phyloP scores from a whole-genome alignment of 768 basidiomycete genomes.

The Calocybe gangraenosa region DNA sequence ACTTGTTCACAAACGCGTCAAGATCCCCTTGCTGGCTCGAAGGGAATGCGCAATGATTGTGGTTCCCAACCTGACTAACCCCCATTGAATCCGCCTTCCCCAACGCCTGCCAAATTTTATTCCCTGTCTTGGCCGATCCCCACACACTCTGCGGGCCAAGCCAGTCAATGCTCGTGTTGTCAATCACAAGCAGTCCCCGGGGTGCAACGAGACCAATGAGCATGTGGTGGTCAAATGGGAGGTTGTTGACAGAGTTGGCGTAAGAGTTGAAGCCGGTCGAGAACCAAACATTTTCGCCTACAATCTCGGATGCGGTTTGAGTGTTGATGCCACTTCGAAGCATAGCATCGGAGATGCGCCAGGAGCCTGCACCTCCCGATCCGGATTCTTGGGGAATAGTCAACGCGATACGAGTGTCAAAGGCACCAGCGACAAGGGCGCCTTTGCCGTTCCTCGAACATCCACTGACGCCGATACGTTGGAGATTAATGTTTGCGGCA shows the following conservation, averaged over 20 bases:
- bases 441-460: slow-evolving; percentile 63
- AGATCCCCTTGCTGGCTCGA: slow-evolving; percentile 38
- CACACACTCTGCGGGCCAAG: slow-evolving; percentile 46
- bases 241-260: slow-evolving; percentile 37
- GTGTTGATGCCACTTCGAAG: slow-evolving; percentile 36
- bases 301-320: slow-evolving; percentile 56
- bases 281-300: slow-evolving; percentile 63
- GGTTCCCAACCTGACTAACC: slow-evolving; percentile 49
- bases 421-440: slow-evolving; percentile 54
- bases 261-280: slow-evolving; percentile 43
- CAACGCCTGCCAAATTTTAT: slow-evolving; percentile 47
- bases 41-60: slow-evolving; percentile 55
- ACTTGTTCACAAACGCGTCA: slow-evolving; percentile 53
- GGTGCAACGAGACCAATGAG: slow-evolving; percentile 55
- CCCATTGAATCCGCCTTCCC: slow-evolving; percentile 45
- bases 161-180: slow-evolving; percentile 56
- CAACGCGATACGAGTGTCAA: slow-evolving; percentile 53
- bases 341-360: slow-evolving; percentile 53
- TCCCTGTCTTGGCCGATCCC: slow-evolving; percentile 48
- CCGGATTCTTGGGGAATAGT: slow-evolving; percentile 64
- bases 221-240: slow-evolving; percentile 60
- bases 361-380: slow-evolving; percentile 55
- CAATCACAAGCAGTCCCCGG: slow-evolving; percentile 46
- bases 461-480: slow-evolving; percentile 50
- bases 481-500: slow-evolving; percentile 40